phyloP scores from a whole-genome alignment of 2,329 filamentous ascomycete genomes.

The Aspergillus pseudoglaucus region DNA sequence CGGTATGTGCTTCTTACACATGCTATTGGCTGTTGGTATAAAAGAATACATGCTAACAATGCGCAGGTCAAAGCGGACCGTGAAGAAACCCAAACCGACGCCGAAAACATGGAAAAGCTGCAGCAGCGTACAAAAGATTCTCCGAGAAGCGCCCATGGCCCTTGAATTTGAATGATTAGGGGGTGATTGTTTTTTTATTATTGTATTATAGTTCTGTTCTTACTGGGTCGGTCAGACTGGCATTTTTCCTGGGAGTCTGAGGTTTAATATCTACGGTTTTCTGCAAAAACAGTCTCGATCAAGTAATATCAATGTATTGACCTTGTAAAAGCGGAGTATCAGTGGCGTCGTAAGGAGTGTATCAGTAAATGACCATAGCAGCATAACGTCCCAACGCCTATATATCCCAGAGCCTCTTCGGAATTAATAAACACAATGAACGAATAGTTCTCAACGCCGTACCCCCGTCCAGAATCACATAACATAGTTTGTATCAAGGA shows the following conservation, averaged over 20 bases:
- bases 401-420: background rate
- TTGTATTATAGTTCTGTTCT: background rate
- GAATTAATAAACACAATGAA: background rate
- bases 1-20: slow-evolving; percentile 42
- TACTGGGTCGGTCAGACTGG: background rate
- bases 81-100: slow-evolving; percentile 32
- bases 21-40: background rate
- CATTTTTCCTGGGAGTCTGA: background rate
- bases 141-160: slow-evolving; percentile 3
- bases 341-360: too few relatives aligned
- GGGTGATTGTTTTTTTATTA: background rate
- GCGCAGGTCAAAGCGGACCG: slow-evolving; percentile 56
- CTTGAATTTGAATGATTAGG: background rate
- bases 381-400: background rate
- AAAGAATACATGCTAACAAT: slow-evolving; percentile 1
- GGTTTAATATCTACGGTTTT: background rate
- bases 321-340: too few relatives aligned
- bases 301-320: too few relatives aligned
- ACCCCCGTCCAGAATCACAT: background rate
- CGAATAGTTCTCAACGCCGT: background rate
- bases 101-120: slow-evolving; percentile 44
- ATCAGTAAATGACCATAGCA: background rate
- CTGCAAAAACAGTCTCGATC: too few relatives aligned
- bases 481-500: background rate
- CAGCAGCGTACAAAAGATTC: slow-evolving; percentile 55